Base-by-base conservation (phyloP, 208 protist species). In the Pavlovales sp. region DNA sequence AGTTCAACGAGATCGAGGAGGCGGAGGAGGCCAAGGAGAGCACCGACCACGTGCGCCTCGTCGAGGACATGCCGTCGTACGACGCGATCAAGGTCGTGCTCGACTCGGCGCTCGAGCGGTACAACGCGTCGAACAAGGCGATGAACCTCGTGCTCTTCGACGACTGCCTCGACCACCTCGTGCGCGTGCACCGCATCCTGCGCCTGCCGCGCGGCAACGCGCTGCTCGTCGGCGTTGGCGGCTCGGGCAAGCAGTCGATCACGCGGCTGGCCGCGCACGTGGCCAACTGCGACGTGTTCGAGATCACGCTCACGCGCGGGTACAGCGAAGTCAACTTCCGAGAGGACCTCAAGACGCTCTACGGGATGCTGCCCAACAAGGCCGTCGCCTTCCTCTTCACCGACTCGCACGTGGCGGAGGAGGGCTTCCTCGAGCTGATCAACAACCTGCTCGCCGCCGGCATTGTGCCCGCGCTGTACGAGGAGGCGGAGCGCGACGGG, bases 381-480 rank as follows among this genome's bases (percentile, higher is more conserved):
- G 92, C 95, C 89, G 93, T 97, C 80, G 96, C 98, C 0, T 99
- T 99, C 90, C 93, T 99, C 1, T 99, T 99, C 91, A 98, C 97
- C 88, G 98, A 99, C 91, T 94, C 94, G 39, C 98, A 99, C 90
- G 97, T 99, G 41, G 98, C 97, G 89, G 93, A 98, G 84, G 97
- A 99, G 91, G 95, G 96, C 44, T 99, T 99, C 91, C 93, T 99
- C 14, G 98, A 99, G 94, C 93, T 98, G 66, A 98, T 99, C 92
- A 99, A 99, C 94, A 99, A 98, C 94, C 98, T 99, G 93, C 94
- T 99, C 0, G 98, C 98, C 83, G 96, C 95, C 26, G 98, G 98
- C 77, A 97, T 98, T 93, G 97, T 99, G 66, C 98, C 98, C 22
- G 97, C 98, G 14, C 94, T 99, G 30, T 99, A 98, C 92, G 90